These are phyloP conservation scores for Thuidium tamariscinum DNA, from an alignment of 225 moss, liverwort and hornwort genomes.

Conservation along the genomic window DNA sequence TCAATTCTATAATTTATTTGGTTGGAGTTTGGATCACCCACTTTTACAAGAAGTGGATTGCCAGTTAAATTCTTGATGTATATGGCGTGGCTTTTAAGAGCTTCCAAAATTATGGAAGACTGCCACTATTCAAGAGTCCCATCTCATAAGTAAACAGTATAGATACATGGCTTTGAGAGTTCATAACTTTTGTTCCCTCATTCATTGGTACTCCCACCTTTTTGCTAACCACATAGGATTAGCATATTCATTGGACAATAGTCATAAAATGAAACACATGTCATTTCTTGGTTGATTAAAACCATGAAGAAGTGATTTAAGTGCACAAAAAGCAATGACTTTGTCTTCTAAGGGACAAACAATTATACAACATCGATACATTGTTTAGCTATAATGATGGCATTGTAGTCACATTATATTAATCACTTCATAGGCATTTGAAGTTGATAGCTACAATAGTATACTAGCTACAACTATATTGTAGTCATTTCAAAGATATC, in stretches of 20 bases:
- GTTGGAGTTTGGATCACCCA: background rate
- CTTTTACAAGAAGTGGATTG: background rate
- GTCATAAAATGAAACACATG: too few species aligned
- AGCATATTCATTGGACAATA: too few species aligned
- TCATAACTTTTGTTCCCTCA: background rate
- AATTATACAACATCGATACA: rapidly evolving
- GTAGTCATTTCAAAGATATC: too few species aligned
- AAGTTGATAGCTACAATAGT: too few species aligned
- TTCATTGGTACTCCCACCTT: background rate
- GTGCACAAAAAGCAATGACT: background rate
- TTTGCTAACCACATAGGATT: too few species aligned
- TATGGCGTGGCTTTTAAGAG: too few species aligned
- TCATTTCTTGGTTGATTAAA: background rate
- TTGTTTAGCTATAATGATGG: background rate
- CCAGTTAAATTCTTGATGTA: background rate
- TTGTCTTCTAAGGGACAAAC: too few species aligned
- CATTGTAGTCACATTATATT: too few species aligned
- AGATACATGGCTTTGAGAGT: background rate
- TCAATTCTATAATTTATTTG: background rate
- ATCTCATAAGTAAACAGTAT: background rate
- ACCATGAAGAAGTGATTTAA: background rate
- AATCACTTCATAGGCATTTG: too few species aligned
- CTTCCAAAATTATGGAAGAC: background rate
- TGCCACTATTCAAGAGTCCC: too few species aligned
- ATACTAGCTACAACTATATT: too few species aligned